Percentiles rank a stretch among this genome's conserved stretches.
These are phyloP conservation scores for Citeromyces siamensis DNA, from an alignment of 1,139 yeast genomes.

Conservation along the genomic window DNA sequence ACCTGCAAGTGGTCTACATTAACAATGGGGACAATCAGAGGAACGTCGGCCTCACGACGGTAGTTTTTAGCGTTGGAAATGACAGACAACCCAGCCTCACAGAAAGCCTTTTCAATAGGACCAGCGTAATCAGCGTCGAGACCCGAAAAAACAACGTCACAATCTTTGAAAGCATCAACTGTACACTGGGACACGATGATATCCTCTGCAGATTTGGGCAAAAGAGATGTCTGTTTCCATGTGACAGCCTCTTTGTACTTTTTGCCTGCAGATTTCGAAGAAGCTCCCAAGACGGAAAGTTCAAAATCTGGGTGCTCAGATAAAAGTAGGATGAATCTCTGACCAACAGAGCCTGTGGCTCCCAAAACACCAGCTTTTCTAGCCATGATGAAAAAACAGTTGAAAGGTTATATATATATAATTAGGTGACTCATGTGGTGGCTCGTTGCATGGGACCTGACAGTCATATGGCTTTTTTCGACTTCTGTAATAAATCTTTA, in stretches of 20 bases:
- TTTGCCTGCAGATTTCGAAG: conserved; percentile 89
- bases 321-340: conserved; percentile 77
- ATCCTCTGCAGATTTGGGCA: conserved; percentile 57
- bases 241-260: conserved; percentile 72
- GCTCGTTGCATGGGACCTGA: no score
- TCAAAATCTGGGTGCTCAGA: conserved; percentile 87
- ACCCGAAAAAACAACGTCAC: conserved; percentile 94
- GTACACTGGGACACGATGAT: conserved; percentile 69
- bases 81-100: conserved; percentile 69
- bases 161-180: conserved; percentile 63
- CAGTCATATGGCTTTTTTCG: no score
- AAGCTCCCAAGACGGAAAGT: conserved; percentile 80
- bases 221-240: conserved; percentile 86
- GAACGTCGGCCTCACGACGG: conserved; percentile 80
- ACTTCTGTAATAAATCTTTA: no score
- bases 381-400: background rate
- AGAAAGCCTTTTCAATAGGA: conserved; percentile 75
- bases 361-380: conserved; percentile 80
- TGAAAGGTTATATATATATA: background rate
- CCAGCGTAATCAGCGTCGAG: conserved; percentile 93
- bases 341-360: conserved; percentile 98
- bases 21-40: conserved; percentile 89
- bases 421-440: background rate
- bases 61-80: conserved; percentile 95
- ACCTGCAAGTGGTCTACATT: conserved; percentile 88